These are phyloP conservation scores for Bretschneidera sinensis DNA, from an alignment of 345 rosid species.

Conservation along the genomic window DNA sequence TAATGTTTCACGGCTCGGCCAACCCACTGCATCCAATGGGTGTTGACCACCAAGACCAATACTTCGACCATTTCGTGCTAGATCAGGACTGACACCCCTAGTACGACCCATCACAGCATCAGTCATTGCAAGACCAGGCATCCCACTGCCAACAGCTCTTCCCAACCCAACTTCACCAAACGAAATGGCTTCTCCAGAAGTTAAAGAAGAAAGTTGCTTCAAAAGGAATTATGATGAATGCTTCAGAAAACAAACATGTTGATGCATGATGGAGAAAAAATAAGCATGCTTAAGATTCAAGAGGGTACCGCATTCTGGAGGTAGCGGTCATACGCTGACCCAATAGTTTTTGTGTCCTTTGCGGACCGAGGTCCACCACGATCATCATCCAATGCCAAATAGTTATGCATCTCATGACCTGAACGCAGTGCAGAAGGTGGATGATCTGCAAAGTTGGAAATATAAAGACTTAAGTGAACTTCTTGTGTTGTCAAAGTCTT, in stretches of 20 bases:
- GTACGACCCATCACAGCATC: constrained; percentile 43
- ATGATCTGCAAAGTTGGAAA: constrained; percentile 29
- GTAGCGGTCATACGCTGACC: constrained; percentile 76
- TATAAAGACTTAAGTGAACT: not conserved
- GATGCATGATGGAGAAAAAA: not conserved
- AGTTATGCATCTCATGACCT: constrained; percentile 45
- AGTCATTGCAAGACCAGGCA: constrained; percentile 33
- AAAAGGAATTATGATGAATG: constrained; percentile 25
- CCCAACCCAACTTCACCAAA: constrained; percentile 37
- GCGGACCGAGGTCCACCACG: constrained; percentile 34
- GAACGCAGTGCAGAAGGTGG: too few species aligned
- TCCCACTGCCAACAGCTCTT: constrained; percentile 33
- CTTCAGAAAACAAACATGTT: constrained; percentile 17
- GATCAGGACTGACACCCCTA: constrained; percentile 36
- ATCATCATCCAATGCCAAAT: constrained; percentile 60
- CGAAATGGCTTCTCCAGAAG: constrained; percentile 53
- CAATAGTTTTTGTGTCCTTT: constrained; percentile 69
- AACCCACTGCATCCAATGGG: constrained; percentile 29
- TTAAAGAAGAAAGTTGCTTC: constrained; percentile 59
- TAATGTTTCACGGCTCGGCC: constrained; percentile 38
- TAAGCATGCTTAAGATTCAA: not conserved
- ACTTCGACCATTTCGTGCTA: constrained; percentile 45
- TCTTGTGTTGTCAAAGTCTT: not conserved
- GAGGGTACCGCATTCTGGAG: constrained; percentile 52
- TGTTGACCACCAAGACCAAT: constrained; percentile 33